These are phyloP conservation scores for Entamoeba invadens DNA, from an alignment of 208 protist species.

Conservation along the genomic window DNA sequence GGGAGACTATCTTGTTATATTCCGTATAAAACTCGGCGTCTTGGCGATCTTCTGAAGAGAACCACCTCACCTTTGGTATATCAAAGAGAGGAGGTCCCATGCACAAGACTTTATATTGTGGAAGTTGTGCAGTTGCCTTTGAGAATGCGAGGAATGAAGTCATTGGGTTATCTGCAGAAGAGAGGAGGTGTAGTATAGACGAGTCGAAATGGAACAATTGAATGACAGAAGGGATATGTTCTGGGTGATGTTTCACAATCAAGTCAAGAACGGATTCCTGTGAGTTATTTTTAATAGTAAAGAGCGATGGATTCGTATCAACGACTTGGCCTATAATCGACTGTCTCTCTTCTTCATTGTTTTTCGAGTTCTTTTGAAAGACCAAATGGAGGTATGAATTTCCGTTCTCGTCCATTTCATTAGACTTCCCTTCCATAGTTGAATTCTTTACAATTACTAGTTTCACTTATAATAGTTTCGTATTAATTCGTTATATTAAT, in stretches of 20 bases:
- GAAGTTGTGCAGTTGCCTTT: not conserved
- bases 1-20: not conserved
- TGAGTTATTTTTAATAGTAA: not conserved
- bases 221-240: not conserved
- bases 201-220: not conserved
- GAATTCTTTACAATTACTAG: too few relatives aligned
- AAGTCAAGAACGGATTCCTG: not conserved
- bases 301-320: too few relatives aligned
- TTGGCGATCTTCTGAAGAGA: not conserved
- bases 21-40: not conserved
- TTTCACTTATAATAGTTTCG: too few relatives aligned
- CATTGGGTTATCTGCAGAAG: not conserved
- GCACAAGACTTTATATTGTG: not conserved
- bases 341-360: too few relatives aligned
- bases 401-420: too few relatives aligned
- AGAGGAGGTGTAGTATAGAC: not conserved
- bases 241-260: not conserved
- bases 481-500: too few relatives aligned
- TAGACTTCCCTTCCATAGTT: too few relatives aligned
- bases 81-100: not conserved
- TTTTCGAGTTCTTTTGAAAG: too few relatives aligned
- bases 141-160: not conserved
- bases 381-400: too few relatives aligned
- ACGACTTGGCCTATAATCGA: too few relatives aligned
- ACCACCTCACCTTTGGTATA: not conserved